Base-by-base conservation (phyloP, 202 grass and related monocot genomes). In the Bolboschoenoplectus hybrid region DNA sequence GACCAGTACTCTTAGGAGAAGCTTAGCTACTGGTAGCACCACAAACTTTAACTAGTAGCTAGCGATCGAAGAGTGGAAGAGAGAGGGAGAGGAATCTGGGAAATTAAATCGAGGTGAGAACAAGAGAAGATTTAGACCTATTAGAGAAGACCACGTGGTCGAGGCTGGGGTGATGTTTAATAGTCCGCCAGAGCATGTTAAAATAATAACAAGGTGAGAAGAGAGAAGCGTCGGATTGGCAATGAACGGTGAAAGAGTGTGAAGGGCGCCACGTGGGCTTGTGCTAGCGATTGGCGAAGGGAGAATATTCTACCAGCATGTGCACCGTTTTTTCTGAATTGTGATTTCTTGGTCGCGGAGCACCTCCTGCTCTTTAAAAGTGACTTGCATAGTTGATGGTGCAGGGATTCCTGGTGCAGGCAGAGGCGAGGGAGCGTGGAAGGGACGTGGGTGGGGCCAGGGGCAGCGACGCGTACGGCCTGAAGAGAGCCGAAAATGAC, bases 21-120 rank as follows among this genome's bases (percentile, higher is more conserved):
- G 69, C 62, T 26, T 58, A 4, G 51, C 82, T 91, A 60, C 82
- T 91, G 89, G 84, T 87, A 83, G 46, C 13, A 65, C 51, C n/a
- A 41, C 82, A 52, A 19, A 44, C 19, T 84, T 84, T 56, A 74
- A 81, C n/a, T 60, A 35, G 36, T 35, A 4, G 66, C 13, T 56
- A 1, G 13, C 16, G 85, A 75, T 26, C 26, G 26, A 26, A 26
- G 26, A 26, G 26, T 26, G 26, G 67, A 67, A 51, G 67, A 55
- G 53, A 80, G 19, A 7, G 47, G 32, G 70, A 5, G 87, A 60
- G 88, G 90, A 92, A 92, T 94, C 92, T 92, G 34, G 83, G 80
- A 78, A 88, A 87, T 79, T 58, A n/a, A 26, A n/a, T 90, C 90
- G 87, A 78, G 88, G 77, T 57, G 53, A 81, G 88, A 64, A 81